Evolutionary conservation across 2,329 filamentous ascomycete genomes (phyloP).

Genomic region (Penicillium janthinellum): DNA sequence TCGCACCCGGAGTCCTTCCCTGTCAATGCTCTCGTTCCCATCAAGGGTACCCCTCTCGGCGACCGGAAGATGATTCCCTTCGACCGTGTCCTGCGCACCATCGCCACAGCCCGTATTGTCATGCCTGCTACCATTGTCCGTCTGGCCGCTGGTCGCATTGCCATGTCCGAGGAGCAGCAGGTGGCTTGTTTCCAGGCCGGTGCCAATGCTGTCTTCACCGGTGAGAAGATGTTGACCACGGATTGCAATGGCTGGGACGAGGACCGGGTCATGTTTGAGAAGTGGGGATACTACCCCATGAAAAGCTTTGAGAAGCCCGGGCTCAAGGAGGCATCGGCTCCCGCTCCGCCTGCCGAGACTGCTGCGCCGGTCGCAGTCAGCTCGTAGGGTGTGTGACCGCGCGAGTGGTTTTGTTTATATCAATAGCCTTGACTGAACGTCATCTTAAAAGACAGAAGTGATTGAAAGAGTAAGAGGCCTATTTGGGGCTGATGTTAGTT

Average conservation of each 20-base stretch:
- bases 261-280: constrained; percentile 78
- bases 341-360: constrained; percentile 20
- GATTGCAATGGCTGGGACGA: constrained; percentile 91
- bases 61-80: constrained; percentile 74
- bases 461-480: neutral
- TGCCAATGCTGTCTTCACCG: constrained; percentile 92
- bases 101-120: constrained; percentile 78
- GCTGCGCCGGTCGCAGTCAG: constrained; percentile 36
- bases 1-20: constrained; percentile 87
- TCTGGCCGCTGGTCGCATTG: constrained; percentile 80
- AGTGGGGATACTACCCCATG: constrained; percentile 83
- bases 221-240: constrained; percentile 93
- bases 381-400: constrained; percentile 17
- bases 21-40: constrained; percentile 87
- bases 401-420: neutral
- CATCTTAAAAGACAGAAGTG: neutral
- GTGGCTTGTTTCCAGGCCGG: constrained; percentile 86
- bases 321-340: constrained; percentile 9
- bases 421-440: neutral
- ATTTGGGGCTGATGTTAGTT: neutral
- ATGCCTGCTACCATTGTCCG: constrained; percentile 86
- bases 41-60: constrained; percentile 83
- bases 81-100: constrained; percentile 75
- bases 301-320: constrained; percentile 52
- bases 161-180: constrained; percentile 85